A percentile compares a stretch with the other conserved stretches of the same genome.
These are phyloP conservation scores for Trichophyton rubrum DNA, from an alignment of 2,329 filamentous ascomycete genomes.

Conservation along the genomic window DNA sequence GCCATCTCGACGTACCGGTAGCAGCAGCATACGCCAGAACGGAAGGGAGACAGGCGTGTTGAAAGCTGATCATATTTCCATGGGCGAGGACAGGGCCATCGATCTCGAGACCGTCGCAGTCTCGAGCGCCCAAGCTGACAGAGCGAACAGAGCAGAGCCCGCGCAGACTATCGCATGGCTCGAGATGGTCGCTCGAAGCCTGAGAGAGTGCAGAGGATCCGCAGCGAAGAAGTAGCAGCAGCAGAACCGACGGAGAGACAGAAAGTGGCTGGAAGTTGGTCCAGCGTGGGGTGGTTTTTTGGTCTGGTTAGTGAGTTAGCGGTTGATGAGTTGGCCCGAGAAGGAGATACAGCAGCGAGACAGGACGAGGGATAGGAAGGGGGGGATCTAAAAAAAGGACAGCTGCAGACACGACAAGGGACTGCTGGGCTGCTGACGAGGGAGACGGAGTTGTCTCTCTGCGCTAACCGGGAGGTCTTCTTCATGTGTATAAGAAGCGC, in stretches of 20 bases:
- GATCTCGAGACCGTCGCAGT: constrained; percentile 20
- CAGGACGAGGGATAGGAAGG: neutral
- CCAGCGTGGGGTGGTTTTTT: constrained; percentile 3
- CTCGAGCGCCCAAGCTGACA: constrained; percentile 28
- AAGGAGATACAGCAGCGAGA: neutral
- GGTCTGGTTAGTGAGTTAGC: neutral
- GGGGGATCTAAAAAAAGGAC: neutral
- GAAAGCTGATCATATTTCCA: constrained; percentile 32
- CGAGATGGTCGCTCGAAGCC: constrained; percentile 9
- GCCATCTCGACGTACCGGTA: constrained; percentile 21
- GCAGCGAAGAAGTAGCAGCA: neutral
- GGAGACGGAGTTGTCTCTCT: neutral
- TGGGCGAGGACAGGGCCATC: constrained; percentile 22
- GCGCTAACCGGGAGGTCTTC: neutral
- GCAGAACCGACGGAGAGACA: neutral
- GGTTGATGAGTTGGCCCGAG: constrained; percentile 5
- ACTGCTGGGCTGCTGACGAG: neutral
- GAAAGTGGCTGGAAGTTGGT: constrained; percentile 1
- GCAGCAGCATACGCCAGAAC: constrained; percentile 22
- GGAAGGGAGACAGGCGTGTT: constrained; percentile 25
- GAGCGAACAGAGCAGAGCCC: constrained; percentile 8
- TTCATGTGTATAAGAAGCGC: neutral
- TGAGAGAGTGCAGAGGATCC: neutral
- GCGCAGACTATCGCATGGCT: constrained; percentile 31
- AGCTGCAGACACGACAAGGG: neutral